These are phyloP conservation scores for Chiua virens DNA, from an alignment of 768 basidiomycete genomes.

Conservation along the genomic window DNA sequence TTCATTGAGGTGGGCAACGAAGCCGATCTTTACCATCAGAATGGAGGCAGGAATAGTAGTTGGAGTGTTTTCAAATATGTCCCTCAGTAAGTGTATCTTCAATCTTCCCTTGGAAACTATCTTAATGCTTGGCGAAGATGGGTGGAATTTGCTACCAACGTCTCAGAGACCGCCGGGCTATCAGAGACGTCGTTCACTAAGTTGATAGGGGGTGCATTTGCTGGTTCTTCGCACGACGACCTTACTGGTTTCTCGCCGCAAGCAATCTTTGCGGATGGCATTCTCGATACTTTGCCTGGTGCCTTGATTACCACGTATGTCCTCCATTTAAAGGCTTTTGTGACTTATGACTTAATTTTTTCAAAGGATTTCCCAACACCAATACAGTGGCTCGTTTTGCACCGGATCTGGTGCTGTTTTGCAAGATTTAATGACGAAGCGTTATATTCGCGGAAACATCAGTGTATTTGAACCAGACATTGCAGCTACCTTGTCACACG, in stretches of 20 bases:
- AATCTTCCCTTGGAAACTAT: neutral
- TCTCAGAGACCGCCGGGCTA: slow-evolving; percentile 42
- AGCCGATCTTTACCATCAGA: slow-evolving; percentile 52
- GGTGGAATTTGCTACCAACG: slow-evolving; percentile 50
- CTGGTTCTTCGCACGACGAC: slow-evolving; percentile 45
- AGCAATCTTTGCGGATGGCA: slow-evolving; percentile 51
- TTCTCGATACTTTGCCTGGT: slow-evolving; percentile 49
- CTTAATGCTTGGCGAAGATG: slow-evolving; percentile 39
- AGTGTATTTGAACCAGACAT: slow-evolving; percentile 54
- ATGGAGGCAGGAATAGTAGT: slow-evolving; percentile 39
- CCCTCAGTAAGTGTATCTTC: slow-evolving; percentile 40
- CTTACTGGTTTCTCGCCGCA: slow-evolving; percentile 57
- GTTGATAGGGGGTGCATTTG: slow-evolving; percentile 52
- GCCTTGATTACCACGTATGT: slow-evolving; percentile 53
- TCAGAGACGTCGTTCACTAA: slow-evolving; percentile 39
- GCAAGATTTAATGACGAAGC: slow-evolving; percentile 66
- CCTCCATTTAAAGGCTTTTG: neutral
- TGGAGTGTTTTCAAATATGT: slow-evolving; percentile 49
- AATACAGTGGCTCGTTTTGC: slow-evolving; percentile 62
- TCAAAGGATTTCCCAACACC: slow-evolving; percentile 41
- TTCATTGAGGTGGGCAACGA: slow-evolving; percentile 66
- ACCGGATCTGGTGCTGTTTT: slow-evolving; percentile 51
- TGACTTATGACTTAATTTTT: neutral
- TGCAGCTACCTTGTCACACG: slow-evolving; percentile 41
- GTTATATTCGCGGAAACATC: slow-evolving; percentile 56